These are phyloP conservation scores for Calonectria naviculata DNA, from an alignment of 2,329 filamentous ascomycete genomes.

Conservation along the genomic window DNA sequence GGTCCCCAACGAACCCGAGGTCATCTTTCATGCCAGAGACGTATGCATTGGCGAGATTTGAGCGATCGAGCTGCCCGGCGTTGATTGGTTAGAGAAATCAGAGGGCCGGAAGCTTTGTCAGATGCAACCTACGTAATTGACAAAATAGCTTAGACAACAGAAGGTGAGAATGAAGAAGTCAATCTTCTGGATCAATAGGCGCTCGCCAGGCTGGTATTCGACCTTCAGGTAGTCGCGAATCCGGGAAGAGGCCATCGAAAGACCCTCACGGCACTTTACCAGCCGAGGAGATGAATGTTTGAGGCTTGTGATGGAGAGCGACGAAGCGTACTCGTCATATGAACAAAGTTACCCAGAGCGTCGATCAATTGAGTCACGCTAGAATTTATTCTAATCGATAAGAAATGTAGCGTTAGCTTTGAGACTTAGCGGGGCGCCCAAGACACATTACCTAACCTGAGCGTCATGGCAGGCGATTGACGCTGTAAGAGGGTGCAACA, in stretches of 20 bases:
- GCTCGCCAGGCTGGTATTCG: slow-evolving; percentile 51
- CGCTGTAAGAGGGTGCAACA: neutral
- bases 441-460: neutral
- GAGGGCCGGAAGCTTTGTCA: too few relatives aligned
- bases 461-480: neutral
- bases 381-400: too few relatives aligned
- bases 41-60: slow-evolving; percentile 51
- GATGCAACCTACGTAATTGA: slow-evolving; percentile 58
- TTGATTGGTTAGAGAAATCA: neutral
- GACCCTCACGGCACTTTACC: neutral
- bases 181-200: slow-evolving; percentile 65
- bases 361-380: neutral
- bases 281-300: neutral
- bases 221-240: slow-evolving; percentile 48
- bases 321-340: neutral
- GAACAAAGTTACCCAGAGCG: neutral
- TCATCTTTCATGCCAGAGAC: slow-evolving; percentile 61
- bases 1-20: slow-evolving; percentile 56
- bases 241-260: slow-evolving; percentile 19
- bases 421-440: neutral
- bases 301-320: neutral
- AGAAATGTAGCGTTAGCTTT: neutral
- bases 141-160: slow-evolving; percentile 69
- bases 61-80: slow-evolving; percentile 47
- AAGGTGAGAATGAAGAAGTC: slow-evolving; percentile 75